A percentile compares a stretch with the other conserved stretches of the same genome.
Evolutionary conservation across 306 rosid genomes (phyloP).

Genomic region (Erythrophleum fordii): DNA sequence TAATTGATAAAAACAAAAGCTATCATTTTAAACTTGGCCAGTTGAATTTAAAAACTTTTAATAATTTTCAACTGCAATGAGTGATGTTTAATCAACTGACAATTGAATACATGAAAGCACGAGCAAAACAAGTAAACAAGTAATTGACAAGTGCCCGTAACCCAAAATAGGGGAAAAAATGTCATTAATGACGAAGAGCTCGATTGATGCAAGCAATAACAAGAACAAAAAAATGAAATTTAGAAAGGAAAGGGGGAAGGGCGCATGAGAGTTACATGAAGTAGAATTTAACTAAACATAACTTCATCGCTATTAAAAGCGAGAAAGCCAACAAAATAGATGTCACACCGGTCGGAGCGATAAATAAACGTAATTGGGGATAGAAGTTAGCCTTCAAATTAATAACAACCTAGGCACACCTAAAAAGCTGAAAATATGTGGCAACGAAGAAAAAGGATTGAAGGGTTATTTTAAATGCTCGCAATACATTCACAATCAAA

Average conservation of each 20-base stretch:
- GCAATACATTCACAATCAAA: neutral
- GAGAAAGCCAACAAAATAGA: no score
- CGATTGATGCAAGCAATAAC: no score
- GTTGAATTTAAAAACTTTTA: neutral
- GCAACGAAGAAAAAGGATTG: neutral
- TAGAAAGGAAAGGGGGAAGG: no score
- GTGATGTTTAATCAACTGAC: neutral
- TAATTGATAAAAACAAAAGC: neutral
- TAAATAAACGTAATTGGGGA: neutral
- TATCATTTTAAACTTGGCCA: neutral
- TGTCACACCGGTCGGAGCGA: neutral
- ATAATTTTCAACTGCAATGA: neutral
- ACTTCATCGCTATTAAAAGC: no score
- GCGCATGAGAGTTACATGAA: neutral
- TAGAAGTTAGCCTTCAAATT: neutral
- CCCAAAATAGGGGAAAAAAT: no score
- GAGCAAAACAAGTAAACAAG: constrained; percentile 3
- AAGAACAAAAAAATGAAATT: no score
- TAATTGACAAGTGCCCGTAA: no score
- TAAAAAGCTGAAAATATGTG: neutral
- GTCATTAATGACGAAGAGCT: neutral
- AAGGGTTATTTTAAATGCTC: neutral
- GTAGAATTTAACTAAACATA: neutral
- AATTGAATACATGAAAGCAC: neutral
- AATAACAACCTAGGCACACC: neutral